Percentiles rank a stretch among this genome's conserved stretches.
Evolutionary conservation across 345 rosid genomes (phyloP).

Genomic region (Ceriops zippeliana): DNA sequence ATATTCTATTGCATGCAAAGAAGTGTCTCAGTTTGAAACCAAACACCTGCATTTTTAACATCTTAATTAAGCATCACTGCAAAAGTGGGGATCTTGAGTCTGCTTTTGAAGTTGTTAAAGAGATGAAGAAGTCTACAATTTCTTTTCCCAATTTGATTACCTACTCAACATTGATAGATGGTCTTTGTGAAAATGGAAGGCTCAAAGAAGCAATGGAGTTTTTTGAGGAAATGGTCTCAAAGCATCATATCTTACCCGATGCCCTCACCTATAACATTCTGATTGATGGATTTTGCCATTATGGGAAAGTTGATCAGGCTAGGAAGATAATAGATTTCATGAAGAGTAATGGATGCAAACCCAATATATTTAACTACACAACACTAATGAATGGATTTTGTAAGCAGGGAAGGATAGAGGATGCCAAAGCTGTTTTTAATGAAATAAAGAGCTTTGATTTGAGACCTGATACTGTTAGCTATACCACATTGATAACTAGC

Average conservation of each 20-base stretch:
- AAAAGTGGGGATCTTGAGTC: constrained; percentile 54
- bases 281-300: constrained; percentile 71
- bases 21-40: constrained; percentile 49
- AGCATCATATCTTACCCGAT: constrained; percentile 74
- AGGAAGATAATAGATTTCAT: constrained; percentile 72
- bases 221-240: constrained; percentile 78
- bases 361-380: constrained; percentile 66
- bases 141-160: constrained; percentile 78
- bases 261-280: constrained; percentile 62
- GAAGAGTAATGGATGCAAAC: constrained; percentile 73
- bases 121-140: constrained; percentile 56
- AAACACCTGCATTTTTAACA: constrained; percentile 88
- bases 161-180: constrained; percentile 68
- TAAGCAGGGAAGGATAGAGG: constrained; percentile 54
- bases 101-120: constrained; percentile 59
- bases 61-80: constrained; percentile 79
- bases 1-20: constrained; percentile 49
- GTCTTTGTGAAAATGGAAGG: constrained; percentile 52
- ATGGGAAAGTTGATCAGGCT: constrained; percentile 68
- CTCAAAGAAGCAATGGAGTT: constrained; percentile 66
- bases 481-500: constrained; percentile 72
- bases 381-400: constrained; percentile 64
- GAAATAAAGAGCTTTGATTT: constrained; percentile 61
- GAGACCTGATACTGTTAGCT: constrained; percentile 62
- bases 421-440: constrained; percentile 49